Evolutionary conservation across 1,284 basidiomycete genomes (phyloP).

Genomic region (Termitomyces sp.): DNA sequence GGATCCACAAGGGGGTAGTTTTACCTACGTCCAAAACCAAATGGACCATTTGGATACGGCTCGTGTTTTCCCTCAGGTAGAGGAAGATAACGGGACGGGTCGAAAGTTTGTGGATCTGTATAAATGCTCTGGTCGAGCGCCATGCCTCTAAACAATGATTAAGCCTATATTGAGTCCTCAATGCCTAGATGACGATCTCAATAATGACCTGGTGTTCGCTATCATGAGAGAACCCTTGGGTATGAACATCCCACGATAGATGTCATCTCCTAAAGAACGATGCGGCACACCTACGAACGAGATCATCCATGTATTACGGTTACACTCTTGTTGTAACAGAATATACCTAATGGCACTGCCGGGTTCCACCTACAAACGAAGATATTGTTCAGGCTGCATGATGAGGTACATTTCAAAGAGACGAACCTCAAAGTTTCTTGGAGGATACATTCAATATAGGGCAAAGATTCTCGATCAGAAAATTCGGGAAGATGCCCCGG

Average conservation of each 20-base stretch:
- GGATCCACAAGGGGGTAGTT: background rate
- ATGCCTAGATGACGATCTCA: background rate
- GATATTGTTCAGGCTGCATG: background rate
- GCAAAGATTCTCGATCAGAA: constrained; percentile 7
- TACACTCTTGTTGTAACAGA: background rate
- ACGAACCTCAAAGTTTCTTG: constrained; percentile 10
- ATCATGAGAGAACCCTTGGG: constrained; percentile 1
- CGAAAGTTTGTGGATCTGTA: background rate
- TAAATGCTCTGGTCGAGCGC: background rate
- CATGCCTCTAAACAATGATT: background rate
- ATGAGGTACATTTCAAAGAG: constrained; percentile 16
- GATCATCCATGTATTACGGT: background rate
- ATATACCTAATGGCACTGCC: background rate
- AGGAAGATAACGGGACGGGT: constrained; percentile 3
- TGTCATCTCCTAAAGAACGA: background rate
- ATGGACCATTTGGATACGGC: background rate
- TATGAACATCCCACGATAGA: constrained; percentile 3
- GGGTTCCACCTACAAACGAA: background rate
- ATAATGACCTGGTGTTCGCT: background rate
- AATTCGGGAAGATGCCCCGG: constrained; percentile 12
- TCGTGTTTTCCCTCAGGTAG: constrained; percentile 1
- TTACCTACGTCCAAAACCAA: constrained; percentile 4
- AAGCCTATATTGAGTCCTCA: no score
- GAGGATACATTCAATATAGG: constrained; percentile 11
- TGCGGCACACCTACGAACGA: background rate